Base-by-base conservation (phyloP, 2,329 filamentous ascomycete species). In the Fusarium burgessii region DNA sequence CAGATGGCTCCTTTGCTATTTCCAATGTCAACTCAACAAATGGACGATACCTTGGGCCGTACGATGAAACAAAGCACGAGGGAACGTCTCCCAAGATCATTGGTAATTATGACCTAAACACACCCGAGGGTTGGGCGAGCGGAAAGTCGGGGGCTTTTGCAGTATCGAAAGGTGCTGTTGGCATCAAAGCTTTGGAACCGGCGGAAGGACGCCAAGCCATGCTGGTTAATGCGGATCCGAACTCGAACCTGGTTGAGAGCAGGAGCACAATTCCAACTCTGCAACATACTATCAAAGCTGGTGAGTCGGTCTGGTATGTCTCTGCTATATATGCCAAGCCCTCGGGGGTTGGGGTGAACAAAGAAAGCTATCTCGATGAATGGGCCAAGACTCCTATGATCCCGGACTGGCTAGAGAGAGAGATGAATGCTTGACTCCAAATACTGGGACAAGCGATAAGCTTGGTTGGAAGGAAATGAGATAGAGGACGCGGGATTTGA, bases 1-100 rank as follows among this genome's bases (percentile, higher is more conserved):
- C 91, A 1, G 92, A 95, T 79, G 92, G 92, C 4, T 86, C 90
- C 0, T 95, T 94, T 78, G 91, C 92, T 4, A 90, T 94, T 38
- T 86, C 80, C 77, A 90, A 89, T 73, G 82, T 85, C 71, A 81
- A 84, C 58, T 79, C 82, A 17, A 67, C 65, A 0, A 83, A 87
- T 72, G 84, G 87, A 4, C 81, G 87, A 25, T 84, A 85, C 73
- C 79, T 89, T 15, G 85, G 85, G 57, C 74, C 78, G 25, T 89
- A 88, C 73, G 83, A 87, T 65, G 71, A 80, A 1, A 74, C 76
- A 25, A 82, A 70, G 45, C 66, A 79, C 65, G 86, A 89, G 77
- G 88, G 86, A 33, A 89, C 87, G 7, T 80, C 75, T 27, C 88
- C 87, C 8, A 84, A 81, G 67, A 84, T 90, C 74, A 87, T 90